Conservation (phyloP, 2,329 filamentous ascomycete genomes). For the Alternaria rosae region DNA sequence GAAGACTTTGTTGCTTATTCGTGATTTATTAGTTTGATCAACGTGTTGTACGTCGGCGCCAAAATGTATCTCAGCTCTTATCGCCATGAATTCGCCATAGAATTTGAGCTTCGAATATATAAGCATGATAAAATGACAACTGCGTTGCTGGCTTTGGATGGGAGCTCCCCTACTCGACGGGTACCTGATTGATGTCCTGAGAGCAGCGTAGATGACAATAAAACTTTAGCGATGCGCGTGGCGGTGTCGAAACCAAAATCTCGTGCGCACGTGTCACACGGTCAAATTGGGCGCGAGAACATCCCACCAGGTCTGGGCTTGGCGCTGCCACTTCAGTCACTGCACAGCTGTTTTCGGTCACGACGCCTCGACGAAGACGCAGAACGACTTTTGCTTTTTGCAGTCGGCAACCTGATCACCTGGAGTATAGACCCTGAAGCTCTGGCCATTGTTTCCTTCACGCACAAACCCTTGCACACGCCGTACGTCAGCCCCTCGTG, state of each 20-base stretch:
- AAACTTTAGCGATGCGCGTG: background rate
- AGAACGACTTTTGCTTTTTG: slow-evolving; percentile 6
- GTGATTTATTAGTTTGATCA: background rate
- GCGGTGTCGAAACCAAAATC: slow-evolving; percentile 1
- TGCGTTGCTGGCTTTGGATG: background rate
- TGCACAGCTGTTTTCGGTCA: slow-evolving; percentile 23
- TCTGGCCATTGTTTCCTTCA: slow-evolving; percentile 10
- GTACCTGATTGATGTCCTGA: background rate
- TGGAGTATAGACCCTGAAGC: background rate
- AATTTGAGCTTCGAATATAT: background rate
- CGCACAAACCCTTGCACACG: slow-evolving; percentile 21
- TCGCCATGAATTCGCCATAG: background rate
- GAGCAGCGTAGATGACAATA: background rate
- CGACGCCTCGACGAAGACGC: slow-evolving; percentile 24
- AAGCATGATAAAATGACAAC: background rate
- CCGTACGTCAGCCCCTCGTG: slow-evolving; percentile 36
- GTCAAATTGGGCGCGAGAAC: slow-evolving; percentile 25
- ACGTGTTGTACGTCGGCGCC: background rate
- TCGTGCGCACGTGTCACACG: slow-evolving; percentile 29
- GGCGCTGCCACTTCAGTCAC: slow-evolving; percentile 25
- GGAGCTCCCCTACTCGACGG: background rate
- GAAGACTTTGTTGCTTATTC: background rate
- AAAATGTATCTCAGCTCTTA: background rate
- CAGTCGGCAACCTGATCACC: background rate
- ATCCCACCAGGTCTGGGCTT: slow-evolving; percentile 26